phyloP scores from a whole-genome alignment of 768 basidiomycete genomes.

The Auricularia cornea region DNA sequence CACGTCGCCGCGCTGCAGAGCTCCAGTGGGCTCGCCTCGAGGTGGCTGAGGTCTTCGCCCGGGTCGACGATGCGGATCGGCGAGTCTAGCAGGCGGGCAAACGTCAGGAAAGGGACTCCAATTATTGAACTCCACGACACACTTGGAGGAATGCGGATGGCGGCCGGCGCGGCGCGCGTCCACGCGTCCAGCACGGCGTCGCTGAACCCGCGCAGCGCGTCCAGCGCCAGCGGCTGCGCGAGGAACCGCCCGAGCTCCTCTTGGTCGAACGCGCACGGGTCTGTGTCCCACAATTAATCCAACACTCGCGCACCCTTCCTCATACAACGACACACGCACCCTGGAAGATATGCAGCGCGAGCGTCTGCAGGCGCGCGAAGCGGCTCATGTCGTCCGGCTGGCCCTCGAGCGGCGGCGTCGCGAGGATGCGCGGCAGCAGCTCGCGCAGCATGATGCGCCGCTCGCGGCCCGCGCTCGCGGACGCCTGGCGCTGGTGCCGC shows the following conservation, averaged over 20 bases:
- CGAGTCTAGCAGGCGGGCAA: not conserved
- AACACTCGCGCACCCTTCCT: not conserved
- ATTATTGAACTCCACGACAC: not conserved
- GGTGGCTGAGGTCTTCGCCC: not conserved
- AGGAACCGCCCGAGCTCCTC: not conserved
- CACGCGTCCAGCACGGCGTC: not conserved
- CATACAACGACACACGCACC: not conserved
- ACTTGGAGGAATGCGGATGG: not conserved
- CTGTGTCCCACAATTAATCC: not conserved
- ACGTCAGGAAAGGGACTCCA: too few species aligned
- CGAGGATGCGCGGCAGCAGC: not conserved
- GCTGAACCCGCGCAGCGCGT: not conserved
- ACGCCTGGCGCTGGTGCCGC: not conserved
- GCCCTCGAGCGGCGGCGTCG: not conserved
- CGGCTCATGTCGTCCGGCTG: not conserved
- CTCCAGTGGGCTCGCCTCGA: not conserved
- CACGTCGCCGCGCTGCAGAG: conserved; percentile 1
- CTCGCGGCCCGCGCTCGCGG: not conserved
- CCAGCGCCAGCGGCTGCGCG: not conserved
- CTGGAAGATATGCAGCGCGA: not conserved
- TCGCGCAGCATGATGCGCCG: not conserved
- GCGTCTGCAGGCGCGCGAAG: not conserved
- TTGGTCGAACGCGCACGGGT: conserved; percentile 1
- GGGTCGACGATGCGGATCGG: not conserved
- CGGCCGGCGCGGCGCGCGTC: not conserved